A percentile compares a stretch with the other conserved stretches of the same genome.
phyloP scores from a whole-genome alignment of 345 rosid genomes.

The Dipteronia sinensis region DNA sequence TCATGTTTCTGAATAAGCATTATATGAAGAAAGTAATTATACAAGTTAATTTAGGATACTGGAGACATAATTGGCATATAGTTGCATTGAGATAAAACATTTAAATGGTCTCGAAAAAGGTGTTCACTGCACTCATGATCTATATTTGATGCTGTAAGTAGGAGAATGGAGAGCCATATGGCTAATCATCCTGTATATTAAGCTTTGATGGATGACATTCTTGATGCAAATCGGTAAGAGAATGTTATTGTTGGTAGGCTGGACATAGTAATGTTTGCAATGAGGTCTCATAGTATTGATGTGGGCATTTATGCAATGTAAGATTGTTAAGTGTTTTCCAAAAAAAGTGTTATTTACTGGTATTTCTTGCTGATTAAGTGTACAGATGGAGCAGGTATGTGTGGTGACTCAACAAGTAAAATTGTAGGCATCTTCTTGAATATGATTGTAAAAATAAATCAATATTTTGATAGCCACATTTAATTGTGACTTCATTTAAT shows the following conservation, averaged over 20 bases:
- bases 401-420: too few relatives aligned
- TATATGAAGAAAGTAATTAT: slow-evolving; percentile 4
- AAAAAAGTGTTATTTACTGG: too few relatives aligned
- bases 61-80: not conserved
- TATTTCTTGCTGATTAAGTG: too few relatives aligned
- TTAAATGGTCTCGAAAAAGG: not conserved
- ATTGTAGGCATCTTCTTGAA: too few relatives aligned
- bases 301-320: too few relatives aligned
- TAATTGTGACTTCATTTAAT: too few relatives aligned
- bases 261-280: not conserved
- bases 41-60: not conserved
- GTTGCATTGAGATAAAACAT: not conserved
- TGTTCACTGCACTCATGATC: not conserved
- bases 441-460: too few relatives aligned
- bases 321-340: too few relatives aligned
- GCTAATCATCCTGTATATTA: not conserved
- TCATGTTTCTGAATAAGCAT: not conserved
- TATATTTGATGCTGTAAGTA: not conserved
- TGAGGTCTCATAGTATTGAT: too few relatives aligned
- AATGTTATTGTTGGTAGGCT: not conserved
- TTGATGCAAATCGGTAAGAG: not conserved
- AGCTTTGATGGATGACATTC: not conserved
- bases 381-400: too few relatives aligned
- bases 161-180: not conserved
- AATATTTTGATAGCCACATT: too few relatives aligned